Percentiles rank a stretch among this genome's conserved stretches.
These are phyloP conservation scores for Capniomyces stellatus DNA, from an alignment of 371 early-diverging fungal genomes.

Conservation along the genomic window DNA sequence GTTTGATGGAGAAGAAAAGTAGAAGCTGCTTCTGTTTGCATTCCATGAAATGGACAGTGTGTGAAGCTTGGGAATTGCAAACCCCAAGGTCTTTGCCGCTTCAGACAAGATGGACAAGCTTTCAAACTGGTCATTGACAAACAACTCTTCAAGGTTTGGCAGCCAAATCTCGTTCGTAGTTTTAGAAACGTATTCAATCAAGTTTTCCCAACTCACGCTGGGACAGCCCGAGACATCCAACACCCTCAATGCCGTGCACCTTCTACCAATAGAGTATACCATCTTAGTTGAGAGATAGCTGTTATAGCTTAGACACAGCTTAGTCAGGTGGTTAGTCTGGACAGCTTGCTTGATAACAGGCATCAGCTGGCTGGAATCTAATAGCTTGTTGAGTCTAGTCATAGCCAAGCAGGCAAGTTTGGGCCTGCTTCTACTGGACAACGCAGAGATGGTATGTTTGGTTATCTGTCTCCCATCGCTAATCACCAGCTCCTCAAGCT, in stretches of 20 bases:
- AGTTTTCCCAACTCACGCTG: neutral
- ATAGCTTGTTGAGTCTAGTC: neutral
- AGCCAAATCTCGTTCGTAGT: neutral
- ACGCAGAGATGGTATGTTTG: neutral
- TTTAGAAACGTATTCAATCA: neutral
- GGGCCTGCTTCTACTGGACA: neutral
- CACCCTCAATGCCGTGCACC: neutral
- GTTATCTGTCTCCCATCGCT: neutral
- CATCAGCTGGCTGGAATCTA: neutral
- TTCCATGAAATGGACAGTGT: conserved; percentile 4
- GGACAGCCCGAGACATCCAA: conserved; percentile 3
- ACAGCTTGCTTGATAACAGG: neutral
- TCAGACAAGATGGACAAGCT: neutral
- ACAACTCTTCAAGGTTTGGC: conserved; percentile 3
- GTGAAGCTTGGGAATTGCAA: neutral
- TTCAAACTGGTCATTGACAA: conserved; percentile 1
- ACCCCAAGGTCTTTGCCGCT: neutral
- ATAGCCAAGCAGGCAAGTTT: neutral
- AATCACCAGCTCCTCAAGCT: neutral
- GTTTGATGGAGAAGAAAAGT: neutral
- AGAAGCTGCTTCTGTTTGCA: neutral
- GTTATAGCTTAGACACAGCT: neutral
- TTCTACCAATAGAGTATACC: neutral
- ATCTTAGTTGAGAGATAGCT: neutral
- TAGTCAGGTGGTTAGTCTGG: neutral